These are phyloP conservation scores for Gliomastix tumulicola DNA, from an alignment of 2,329 filamentous ascomycete genomes.

Conservation along the genomic window DNA sequence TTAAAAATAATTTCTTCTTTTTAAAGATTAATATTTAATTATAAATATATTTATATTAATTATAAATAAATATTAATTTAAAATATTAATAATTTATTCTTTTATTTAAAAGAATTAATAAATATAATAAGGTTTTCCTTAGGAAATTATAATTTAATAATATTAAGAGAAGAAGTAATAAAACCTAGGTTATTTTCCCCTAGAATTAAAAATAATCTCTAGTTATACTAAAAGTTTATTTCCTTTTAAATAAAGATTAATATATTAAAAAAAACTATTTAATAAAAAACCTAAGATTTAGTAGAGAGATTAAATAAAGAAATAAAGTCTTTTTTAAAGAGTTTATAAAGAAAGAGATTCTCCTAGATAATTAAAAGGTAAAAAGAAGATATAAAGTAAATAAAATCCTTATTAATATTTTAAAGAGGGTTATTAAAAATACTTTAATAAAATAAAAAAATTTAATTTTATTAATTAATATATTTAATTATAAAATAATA, in stretches of 20 bases:
- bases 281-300: background rate
- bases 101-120: background rate
- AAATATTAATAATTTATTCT: background rate
- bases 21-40: background rate
- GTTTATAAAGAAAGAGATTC: background rate
- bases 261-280: background rate
- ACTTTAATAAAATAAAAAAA: background rate
- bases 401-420: background rate
- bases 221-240: too few relatives aligned
- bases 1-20: background rate
- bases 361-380: too few relatives aligned
- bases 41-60: background rate
- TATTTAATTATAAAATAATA: background rate
- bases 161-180: background rate
- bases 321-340: background rate
- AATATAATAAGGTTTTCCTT: too few relatives aligned
- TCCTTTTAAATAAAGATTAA: background rate
- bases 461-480: background rate
- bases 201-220: background rate
- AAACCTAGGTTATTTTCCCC: background rate
- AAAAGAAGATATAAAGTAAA: background rate
- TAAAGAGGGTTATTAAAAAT: background rate
- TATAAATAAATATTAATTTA: background rate
- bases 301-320: background rate
- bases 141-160: background rate